Evolutionary conservation across 306 rosid species (phyloP).

Genomic region (Abrus precatorius): DNA sequence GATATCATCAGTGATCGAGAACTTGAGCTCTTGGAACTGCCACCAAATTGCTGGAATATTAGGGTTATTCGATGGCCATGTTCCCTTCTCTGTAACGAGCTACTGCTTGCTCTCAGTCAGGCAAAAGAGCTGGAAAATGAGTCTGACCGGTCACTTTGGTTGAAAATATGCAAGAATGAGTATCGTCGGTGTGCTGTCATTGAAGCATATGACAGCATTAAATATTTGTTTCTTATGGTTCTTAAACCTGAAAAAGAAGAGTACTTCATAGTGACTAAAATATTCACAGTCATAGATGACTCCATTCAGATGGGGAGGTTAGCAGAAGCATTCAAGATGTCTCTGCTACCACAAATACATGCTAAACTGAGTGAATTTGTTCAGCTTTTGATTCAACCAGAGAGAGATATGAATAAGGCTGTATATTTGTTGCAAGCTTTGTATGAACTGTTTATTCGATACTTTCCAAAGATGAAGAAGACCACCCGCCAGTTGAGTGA

Average conservation of each 20-base stretch:
- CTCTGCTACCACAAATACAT: conserved; percentile 70
- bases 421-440: conserved; percentile 86
- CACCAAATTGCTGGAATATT: conserved; percentile 87
- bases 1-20: conserved; percentile 87
- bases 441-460: conserved; percentile 79
- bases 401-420: conserved; percentile 61
- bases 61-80: conserved; percentile 96
- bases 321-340: conserved; percentile 55
- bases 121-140: conserved; percentile 72
- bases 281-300: conserved; percentile 65
- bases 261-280: conserved; percentile 57
- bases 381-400: conserved; percentile 60
- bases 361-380: conserved; percentile 72
- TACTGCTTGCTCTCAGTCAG: conserved; percentile 87
- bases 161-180: conserved; percentile 86
- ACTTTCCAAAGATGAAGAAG: conserved; percentile 70
- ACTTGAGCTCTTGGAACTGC: conserved; percentile 80
- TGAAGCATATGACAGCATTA: conserved; percentile 88
- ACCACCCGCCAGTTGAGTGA: conserved; percentile 53
- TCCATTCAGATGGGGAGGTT: conserved; percentile 56
- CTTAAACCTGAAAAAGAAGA: conserved; percentile 67
- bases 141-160: conserved; percentile 68
- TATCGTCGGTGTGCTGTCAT: conserved; percentile 88
- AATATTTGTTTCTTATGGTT: conserved; percentile 60
- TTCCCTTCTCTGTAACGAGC: conserved; percentile 81